Evolutionary conservation across 495 filamentous ascomycete genomes (phyloP).

Genomic region (Hypoxylon intermedium): DNA sequence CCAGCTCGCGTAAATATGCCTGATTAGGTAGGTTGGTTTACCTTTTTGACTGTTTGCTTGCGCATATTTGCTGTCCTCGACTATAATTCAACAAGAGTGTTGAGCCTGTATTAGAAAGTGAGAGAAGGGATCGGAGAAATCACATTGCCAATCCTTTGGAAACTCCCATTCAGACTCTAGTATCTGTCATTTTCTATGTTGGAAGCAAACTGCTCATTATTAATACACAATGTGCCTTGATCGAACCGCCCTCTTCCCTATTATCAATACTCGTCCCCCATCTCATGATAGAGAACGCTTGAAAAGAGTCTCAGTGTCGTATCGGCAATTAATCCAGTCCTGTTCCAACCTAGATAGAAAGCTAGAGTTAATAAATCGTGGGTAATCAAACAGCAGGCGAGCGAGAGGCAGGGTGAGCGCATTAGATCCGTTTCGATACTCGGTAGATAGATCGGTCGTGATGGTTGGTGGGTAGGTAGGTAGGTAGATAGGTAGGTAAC

Average conservation of each 20-base stretch:
- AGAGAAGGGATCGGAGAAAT: no score
- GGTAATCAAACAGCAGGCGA: constrained; percentile 5
- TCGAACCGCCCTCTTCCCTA: no score
- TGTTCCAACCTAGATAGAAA: constrained; percentile 22
- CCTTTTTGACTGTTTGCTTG: not conserved
- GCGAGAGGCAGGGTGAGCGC: constrained; percentile 15
- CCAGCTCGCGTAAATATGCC: constrained; percentile 7
- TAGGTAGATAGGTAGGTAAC: not conserved
- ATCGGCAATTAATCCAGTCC: constrained; percentile 1
- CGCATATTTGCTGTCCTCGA: not conserved
- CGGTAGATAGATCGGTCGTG: constrained; percentile 18
- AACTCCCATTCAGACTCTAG: no score
- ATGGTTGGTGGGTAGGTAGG: not conserved
- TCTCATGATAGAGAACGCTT: no score
- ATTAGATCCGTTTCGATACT: constrained; percentile 9
- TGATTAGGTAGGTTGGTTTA: constrained; percentile 7
- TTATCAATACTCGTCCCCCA: no score
- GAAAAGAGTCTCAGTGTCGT: not conserved
- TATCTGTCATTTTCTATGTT: no score
- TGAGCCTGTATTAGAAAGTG: no score
- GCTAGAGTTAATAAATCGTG: not conserved
- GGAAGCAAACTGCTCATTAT: no score
- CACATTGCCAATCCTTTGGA: no score
- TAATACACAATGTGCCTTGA: no score
- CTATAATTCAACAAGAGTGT: no score